Conservation (phyloP, 768 basidiomycete genomes). For the Lactifluus echinatus region DNA sequence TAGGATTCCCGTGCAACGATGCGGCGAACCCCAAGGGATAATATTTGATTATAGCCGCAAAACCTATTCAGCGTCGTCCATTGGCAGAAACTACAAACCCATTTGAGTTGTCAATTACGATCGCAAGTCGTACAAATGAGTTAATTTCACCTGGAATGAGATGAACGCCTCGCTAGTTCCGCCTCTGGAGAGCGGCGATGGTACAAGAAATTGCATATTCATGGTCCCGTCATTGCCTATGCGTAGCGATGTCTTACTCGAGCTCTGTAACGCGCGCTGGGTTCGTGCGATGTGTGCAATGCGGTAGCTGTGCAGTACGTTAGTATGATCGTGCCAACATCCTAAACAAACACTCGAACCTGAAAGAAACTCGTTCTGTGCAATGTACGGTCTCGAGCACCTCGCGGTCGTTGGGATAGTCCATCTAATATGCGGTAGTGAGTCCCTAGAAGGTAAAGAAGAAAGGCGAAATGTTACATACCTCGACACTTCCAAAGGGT, state of each 20-base stretch:
- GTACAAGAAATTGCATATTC: conserved; percentile 87
- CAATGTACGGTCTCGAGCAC: conserved; percentile 91
- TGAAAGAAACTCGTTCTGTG: conserved; percentile 52
- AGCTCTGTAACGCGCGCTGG: conserved; percentile 67
- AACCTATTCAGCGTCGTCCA: conserved; percentile 11
- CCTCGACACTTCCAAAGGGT: conserved; percentile 81
- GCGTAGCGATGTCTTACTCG: conserved; percentile 81
- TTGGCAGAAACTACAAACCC: conserved; percentile 9
- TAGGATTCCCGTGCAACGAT: too few relatives aligned
- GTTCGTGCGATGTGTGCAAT: conserved; percentile 69
- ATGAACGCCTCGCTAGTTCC: conserved; percentile 60
- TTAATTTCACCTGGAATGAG: conserved; percentile 70
- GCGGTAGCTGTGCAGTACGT: conserved; percentile 65
- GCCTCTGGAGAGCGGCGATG: conserved; percentile 32
- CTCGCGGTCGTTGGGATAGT: conserved; percentile 89
- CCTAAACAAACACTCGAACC: conserved; percentile 36
- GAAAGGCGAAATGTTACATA: conserved; percentile 26
- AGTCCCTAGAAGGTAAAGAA: neutral
- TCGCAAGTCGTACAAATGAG: neutral
- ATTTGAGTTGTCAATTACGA: neutral
- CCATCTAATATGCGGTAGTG: conserved; percentile 51
- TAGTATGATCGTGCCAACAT: neutral
- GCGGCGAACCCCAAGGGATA: neutral
- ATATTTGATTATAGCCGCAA: neutral
- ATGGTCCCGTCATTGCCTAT: conserved; percentile 78